Conservation (phyloP, 495 filamentous ascomycete species). For the Penicillium manginii region DNA sequence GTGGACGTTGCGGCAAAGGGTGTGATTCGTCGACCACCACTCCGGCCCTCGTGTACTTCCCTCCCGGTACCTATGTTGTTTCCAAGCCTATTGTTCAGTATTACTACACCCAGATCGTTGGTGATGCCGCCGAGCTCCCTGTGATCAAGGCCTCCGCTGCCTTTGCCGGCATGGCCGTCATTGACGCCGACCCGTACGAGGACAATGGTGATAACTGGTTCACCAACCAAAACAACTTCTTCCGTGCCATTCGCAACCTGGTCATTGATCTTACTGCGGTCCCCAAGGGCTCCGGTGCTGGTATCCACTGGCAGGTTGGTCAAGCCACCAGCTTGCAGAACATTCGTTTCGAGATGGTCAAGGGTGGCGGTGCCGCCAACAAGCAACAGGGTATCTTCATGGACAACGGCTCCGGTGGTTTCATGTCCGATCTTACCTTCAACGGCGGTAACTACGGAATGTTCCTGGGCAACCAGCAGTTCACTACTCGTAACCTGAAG, state of each 20-base stretch:
- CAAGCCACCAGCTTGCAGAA: conserved; percentile 94
- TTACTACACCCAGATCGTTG: conserved; percentile 83
- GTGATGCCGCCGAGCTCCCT: conserved; percentile 70
- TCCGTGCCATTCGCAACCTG: conserved; percentile 93
- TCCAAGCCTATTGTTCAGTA: conserved; percentile 69
- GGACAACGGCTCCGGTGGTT: conserved; percentile 92
- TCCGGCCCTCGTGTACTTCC: conserved; percentile 80
- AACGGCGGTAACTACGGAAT: conserved; percentile 84
- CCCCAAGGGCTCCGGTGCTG: conserved; percentile 65
- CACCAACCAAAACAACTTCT: conserved; percentile 99
- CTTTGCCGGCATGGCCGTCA: conserved; percentile 85
- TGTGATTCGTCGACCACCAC: conserved; percentile 83
- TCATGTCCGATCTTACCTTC: conserved; percentile 85
- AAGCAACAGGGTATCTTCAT: conserved; percentile 92
- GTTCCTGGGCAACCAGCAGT: conserved; percentile 93
- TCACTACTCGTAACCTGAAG: conserved; percentile 86
- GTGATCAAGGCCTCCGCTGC: conserved; percentile 72
- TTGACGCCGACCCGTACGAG: conserved; percentile 87
- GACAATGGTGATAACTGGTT: conserved; percentile 69
- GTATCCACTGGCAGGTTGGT: conserved; percentile 98
- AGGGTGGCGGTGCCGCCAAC: conserved; percentile 68
- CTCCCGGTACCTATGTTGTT: conserved; percentile 75
- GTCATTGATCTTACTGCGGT: conserved; percentile 80
- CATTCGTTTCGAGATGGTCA: conserved; percentile 85
- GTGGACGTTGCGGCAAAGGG: conserved; percentile 72